Evolutionary conservation across 1,139 yeast species (phyloP).

Genomic region (Taiozyma sp.): DNA sequence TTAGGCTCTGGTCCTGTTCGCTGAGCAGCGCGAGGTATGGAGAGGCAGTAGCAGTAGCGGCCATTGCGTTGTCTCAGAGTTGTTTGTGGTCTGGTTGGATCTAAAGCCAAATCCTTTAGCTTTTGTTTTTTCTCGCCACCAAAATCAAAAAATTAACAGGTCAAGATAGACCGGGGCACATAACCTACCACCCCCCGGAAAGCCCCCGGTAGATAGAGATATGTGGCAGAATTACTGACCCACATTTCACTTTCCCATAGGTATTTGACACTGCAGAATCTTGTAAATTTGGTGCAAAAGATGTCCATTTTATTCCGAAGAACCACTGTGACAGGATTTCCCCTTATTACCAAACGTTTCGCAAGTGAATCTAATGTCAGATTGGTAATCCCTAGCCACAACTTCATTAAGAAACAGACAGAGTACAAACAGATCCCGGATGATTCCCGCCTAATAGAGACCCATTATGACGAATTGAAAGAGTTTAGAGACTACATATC

Average conservation of each 20-base stretch:
- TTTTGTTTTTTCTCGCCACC: slow-evolving; percentile 1
- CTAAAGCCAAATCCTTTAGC: not conserved
- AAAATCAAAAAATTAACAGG: slow-evolving; percentile 2
- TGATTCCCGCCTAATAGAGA: slow-evolving; percentile 41
- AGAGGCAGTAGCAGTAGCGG: slow-evolving; percentile 63
- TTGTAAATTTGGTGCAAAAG: not conserved
- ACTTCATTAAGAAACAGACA: slow-evolving; percentile 21
- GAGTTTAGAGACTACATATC: slow-evolving; percentile 28
- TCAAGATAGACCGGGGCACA: not conserved
- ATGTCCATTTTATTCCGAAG: not conserved
- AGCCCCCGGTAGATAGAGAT: not conserved
- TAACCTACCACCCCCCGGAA: not conserved
- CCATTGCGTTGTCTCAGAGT: slow-evolving; percentile 18
- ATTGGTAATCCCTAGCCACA: slow-evolving; percentile 16
- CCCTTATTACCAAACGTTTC: not conserved
- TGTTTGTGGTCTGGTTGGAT: not conserved
- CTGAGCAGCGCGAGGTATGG: slow-evolving; percentile 85
- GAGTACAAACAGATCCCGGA: slow-evolving; percentile 42
- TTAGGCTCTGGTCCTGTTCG: slow-evolving; percentile 75
- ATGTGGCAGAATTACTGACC: not conserved
- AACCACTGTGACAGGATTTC: not conserved
- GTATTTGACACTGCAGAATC: not conserved
- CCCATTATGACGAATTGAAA: slow-evolving; percentile 36
- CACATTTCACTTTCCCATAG: not conserved
- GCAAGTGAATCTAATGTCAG: slow-evolving; percentile 7